Evolutionary conservation across 139 green algal species (phyloP), one percentile per base, ranked within the genome.

Genomic region (Picochlorum sp.): DNA sequence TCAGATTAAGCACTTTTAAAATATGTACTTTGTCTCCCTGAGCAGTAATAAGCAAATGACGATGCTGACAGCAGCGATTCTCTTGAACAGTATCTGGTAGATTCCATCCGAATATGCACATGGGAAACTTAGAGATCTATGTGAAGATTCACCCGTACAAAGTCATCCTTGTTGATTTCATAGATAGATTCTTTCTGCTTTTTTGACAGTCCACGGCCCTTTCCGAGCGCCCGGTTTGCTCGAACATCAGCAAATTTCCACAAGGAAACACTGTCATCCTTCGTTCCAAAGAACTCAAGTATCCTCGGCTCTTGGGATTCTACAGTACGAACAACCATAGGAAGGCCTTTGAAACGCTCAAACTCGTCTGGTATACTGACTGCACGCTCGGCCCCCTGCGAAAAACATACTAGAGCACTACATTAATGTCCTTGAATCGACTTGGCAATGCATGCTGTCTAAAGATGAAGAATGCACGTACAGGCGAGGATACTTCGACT

Each of bases 81-180:
- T n/a, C n/a, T n/a, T n/a, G n/a, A n/a, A n/a, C n/a, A n/a, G n/a
- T n/a, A n/a, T n/a, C n/a, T n/a, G n/a, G n/a, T n/a, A n/a, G n/a
- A n/a, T n/a, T n/a, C n/a, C n/a, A n/a, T n/a, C n/a, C n/a, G n/a
- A n/a, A n/a, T n/a, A n/a, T n/a, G n/a, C n/a, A n/a, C n/a, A n/a
- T n/a, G n/a, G n/a, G n/a, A n/a, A n/a, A n/a, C 10, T 79, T 49
- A 89, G 13, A 88, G 74, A 65, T 89, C 78, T 0, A 89, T 60
- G 58, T 85, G 72, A 18, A 89, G 63, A 33, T 73, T 69, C 4
- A 81, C 78, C 9, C 49, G 28, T 33, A 41, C 33, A 10, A 89
- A 52, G 39, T 57, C 47, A 0, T 45, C 37, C 13, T 85, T n/a
- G 1, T 57, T 49, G 1, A 89, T 73, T 2, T 30, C 29, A 45